Evolutionary conservation across 2,329 filamentous ascomycete genomes (phyloP).

Genomic region (Fusarium sublunatum): DNA sequence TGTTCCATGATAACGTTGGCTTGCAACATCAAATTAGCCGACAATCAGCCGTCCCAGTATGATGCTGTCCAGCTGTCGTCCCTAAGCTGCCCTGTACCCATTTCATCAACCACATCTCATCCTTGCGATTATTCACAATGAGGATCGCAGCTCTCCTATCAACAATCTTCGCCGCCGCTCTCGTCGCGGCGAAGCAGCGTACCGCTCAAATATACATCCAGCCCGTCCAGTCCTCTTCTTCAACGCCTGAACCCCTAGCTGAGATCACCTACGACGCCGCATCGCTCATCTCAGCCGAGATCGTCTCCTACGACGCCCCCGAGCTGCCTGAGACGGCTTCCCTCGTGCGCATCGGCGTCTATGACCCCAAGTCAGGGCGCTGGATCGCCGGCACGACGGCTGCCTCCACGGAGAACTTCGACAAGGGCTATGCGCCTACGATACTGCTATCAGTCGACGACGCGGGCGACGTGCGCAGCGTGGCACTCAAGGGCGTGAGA

Average conservation of each 20-base stretch:
- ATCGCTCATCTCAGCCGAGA: slow-evolving; percentile 56
- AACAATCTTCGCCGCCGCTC: slow-evolving; percentile 56
- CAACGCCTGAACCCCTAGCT: slow-evolving; percentile 60
- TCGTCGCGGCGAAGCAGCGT: slow-evolving; percentile 55
- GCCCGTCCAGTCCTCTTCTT: slow-evolving; percentile 54
- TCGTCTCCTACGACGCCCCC: slow-evolving; percentile 68
- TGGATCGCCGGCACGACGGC: slow-evolving; percentile 69
- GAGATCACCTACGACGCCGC: slow-evolving; percentile 66
- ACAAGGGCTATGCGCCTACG: slow-evolving; percentile 69
- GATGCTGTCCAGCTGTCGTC: slow-evolving; percentile 38
- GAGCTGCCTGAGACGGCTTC: slow-evolving; percentile 58
- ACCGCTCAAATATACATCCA: slow-evolving; percentile 67
- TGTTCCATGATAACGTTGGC: background rate
- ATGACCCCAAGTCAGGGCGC: slow-evolving; percentile 57
- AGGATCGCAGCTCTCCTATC: slow-evolving; percentile 55
- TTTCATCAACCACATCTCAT: slow-evolving; percentile 11
- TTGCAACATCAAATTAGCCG: slow-evolving; percentile 30
- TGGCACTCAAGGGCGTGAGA: slow-evolving; percentile 64
- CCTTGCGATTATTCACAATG: slow-evolving; percentile 50
- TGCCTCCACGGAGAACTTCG: slow-evolving; percentile 66
- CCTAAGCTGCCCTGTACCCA: slow-evolving; percentile 17
- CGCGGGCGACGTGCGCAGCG: slow-evolving; percentile 60
- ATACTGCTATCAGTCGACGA: slow-evolving; percentile 64
- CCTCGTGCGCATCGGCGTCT: slow-evolving; percentile 70
- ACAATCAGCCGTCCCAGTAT: slow-evolving; percentile 29